Evolutionary conservation across 2,329 filamentous ascomycete species (phyloP), one percentile per base, ranked within the genome.

Genomic region (Albophoma yamanashiensis): DNA sequence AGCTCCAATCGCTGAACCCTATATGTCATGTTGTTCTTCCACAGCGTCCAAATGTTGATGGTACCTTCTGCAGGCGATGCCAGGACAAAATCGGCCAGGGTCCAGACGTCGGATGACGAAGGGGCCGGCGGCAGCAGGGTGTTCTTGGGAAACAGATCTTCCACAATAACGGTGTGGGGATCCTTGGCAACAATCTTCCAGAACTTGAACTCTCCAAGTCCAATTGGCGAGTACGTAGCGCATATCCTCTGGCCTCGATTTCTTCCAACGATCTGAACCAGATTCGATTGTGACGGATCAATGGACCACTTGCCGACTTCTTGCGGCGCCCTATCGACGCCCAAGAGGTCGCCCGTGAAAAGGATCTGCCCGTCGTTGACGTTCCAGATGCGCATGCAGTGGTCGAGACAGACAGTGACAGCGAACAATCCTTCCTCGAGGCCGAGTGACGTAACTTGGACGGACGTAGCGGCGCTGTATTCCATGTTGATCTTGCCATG

Each of bases 191-290:
- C 83, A n/a, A 85, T 74, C 64, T 77, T 81, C 91, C 92, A 99
- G 70, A 99, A 92, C 72, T 96, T 97, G 80, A 99, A 97, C 70
- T 93, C 88, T 42, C 94, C 89, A 47, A 87, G 84, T 38, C 92
- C 89, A 64, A 94, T 85, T 0, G 94, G 93, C 14, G 92, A 97
- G 73, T 92, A 96, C 11, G 91, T 93, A 43, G 91, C 85, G 58
- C 93, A 83, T 17, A 84, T 71, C 45, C 81, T 76, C 59, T 78
- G 78, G 20, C 83, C 82, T 34, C 78, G 75, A 50, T 71, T 76
- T 47, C 75, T 78, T 17, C 86, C 84, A 58, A 92, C 80, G 22
- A 96, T 78, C 60, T 88, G 86, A 60, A 97, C 80, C 15, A 96
- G 79, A 61, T 89, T 89, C 17, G 84, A 82, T 68, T 94, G 90